Conservation (phyloP, 139 green algal genomes). For the Chlorella sorokiniana region DNA sequence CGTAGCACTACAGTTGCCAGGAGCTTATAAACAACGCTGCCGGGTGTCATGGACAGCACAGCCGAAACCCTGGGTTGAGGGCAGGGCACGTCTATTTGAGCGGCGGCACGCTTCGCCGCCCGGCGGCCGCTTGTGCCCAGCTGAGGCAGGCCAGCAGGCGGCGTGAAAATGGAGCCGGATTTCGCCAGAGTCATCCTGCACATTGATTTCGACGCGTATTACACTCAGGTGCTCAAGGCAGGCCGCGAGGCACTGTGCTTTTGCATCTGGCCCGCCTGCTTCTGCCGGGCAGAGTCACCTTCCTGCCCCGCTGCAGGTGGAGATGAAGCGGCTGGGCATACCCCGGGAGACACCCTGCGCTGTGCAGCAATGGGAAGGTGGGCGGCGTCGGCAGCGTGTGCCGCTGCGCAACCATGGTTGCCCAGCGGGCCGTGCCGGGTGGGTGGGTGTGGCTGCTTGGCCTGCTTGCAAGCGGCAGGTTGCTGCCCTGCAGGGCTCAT, state of each 20-base stretch:
- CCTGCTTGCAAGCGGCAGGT: background rate
- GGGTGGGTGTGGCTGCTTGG: background rate
- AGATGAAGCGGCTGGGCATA: conserved; percentile 77
- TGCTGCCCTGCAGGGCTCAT: conserved; percentile 35
- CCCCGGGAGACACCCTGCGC: conserved; percentile 66
- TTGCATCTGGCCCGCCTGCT: too few relatives aligned
- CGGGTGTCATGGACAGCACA: too few relatives aligned
- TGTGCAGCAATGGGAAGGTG: conserved; percentile 86
- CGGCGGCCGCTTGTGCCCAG: too few relatives aligned
- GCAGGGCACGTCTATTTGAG: too few relatives aligned
- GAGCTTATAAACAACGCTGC: too few relatives aligned
- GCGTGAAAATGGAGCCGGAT: too few relatives aligned
- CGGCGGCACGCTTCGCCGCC: too few relatives aligned
- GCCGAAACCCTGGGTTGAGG: too few relatives aligned
- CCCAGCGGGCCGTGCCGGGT: background rate
- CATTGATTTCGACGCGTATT: conserved; percentile 49
- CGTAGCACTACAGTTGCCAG: too few relatives aligned
- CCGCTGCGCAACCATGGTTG: background rate
- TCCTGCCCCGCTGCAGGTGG: conserved; percentile 59
- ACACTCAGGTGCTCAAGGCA: background rate
- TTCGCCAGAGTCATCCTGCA: conserved; percentile 68
- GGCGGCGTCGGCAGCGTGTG: background rate
- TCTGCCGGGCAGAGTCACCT: too few relatives aligned
- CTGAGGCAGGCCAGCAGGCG: too few relatives aligned
- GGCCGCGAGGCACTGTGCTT: too few relatives aligned